Conservation (phyloP, 169 alveolate species). For the Cryptosporidium canis region DNA sequence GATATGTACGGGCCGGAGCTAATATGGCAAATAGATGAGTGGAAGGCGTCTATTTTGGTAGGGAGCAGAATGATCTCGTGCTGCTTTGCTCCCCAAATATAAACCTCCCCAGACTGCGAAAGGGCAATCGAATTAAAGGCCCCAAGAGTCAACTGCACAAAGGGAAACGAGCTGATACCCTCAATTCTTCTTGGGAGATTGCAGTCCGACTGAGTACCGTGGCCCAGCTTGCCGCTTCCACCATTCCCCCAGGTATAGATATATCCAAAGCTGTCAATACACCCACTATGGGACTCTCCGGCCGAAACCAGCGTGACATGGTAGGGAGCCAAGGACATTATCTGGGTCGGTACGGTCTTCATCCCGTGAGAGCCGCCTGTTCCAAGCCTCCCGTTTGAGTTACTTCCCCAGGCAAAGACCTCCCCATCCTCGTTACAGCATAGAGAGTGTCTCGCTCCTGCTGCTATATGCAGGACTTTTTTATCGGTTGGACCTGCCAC, state of each 20-base stretch:
- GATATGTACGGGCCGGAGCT: constrained; percentile 40
- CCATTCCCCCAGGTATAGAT: constrained; percentile 90
- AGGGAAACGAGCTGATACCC: constrained; percentile 38
- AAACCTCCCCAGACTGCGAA: constrained; percentile 41
- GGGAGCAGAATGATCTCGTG: constrained; percentile 24
- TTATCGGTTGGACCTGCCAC: not conserved
- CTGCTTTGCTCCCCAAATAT: constrained; percentile 62
- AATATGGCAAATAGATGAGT: constrained; percentile 41
- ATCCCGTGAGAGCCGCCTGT: constrained; percentile 35
- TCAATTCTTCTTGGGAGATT: constrained; percentile 39
- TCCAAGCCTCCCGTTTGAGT: constrained; percentile 49
- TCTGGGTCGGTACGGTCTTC: constrained; percentile 8
- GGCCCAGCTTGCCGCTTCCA: constrained; percentile 85
- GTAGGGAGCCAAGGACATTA: constrained; percentile 23
- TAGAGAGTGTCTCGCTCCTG: constrained; percentile 49
- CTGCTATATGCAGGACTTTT: constrained; percentile 43
- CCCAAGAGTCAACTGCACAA: constrained; percentile 41
- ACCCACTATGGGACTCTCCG: constrained; percentile 88
- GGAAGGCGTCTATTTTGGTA: constrained; percentile 21
- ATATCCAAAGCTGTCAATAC: constrained; percentile 83
- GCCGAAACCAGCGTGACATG: constrained; percentile 78
- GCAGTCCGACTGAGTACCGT: constrained; percentile 40
- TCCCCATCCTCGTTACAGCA: constrained; percentile 50
- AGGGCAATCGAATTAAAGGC: constrained; percentile 53
- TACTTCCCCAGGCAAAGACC: constrained; percentile 52